Percentiles rank a stretch among this genome's conserved stretches.
These are phyloP conservation scores for Bruguiera gymnorhiza DNA, from an alignment of 345 rosid species.

Conservation along the genomic window DNA sequence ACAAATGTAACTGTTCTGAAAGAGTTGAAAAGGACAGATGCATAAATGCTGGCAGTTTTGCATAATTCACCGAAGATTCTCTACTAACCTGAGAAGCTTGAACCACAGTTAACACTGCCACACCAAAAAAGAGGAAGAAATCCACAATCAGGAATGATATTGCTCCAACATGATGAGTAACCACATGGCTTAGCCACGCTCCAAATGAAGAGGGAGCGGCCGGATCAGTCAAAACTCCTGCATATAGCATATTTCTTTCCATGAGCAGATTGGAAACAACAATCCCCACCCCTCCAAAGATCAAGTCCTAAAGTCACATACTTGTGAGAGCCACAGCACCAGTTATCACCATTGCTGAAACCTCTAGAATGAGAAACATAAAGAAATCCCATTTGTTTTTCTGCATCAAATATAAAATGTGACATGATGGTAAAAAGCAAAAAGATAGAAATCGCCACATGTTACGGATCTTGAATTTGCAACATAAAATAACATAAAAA, in stretches of 20 bases:
- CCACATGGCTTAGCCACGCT: constrained; percentile 57
- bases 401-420: constrained; percentile 44
- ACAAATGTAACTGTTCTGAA: not conserved
- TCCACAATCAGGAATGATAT: constrained; percentile 64
- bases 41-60: no score
- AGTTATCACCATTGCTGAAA: constrained; percentile 82
- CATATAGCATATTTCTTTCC: constrained; percentile 19
- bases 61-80: not conserved
- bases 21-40: not conserved
- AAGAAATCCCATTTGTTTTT: constrained; percentile 98
- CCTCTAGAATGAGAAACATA: constrained; percentile 76
- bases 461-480: no score
- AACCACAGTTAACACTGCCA: constrained; percentile 63
- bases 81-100: constrained; percentile 79
- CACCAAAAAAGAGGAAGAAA: constrained; percentile 78
- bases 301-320: constrained; percentile 59
- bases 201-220: constrained; percentile 72
- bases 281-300: constrained; percentile 50
- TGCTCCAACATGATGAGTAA: constrained; percentile 59
- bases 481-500: no score
- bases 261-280: constrained; percentile 3
- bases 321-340: constrained; percentile 83
- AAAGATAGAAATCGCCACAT: not conserved
- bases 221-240: constrained; percentile 84
- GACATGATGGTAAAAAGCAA: not conserved